phyloP scores from a whole-genome alignment of 2,329 filamentous ascomycete genomes.

The Penicillium sp. region DNA sequence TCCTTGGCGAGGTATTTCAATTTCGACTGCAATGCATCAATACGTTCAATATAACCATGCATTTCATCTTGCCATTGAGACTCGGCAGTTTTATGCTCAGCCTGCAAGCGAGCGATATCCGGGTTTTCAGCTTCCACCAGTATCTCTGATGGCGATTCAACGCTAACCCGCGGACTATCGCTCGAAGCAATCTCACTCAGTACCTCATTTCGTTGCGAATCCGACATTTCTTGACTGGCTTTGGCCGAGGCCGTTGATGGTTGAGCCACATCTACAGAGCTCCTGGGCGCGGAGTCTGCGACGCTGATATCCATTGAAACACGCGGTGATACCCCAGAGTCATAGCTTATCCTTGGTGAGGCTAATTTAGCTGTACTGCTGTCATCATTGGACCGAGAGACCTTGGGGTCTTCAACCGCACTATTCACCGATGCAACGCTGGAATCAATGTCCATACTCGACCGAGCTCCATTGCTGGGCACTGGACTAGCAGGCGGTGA shows the following conservation, averaged over 20 bases:
- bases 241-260: constrained; percentile 2
- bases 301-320: constrained; percentile 27
- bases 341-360: constrained; percentile 29
- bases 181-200: constrained; percentile 9
- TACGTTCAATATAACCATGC: constrained; percentile 78
- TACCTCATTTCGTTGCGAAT: not conserved
- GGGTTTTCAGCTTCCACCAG: constrained; percentile 39
- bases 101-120: constrained; percentile 49
- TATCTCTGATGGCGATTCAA: constrained; percentile 17
- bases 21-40: constrained; percentile 89
- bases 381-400: constrained; percentile 12
- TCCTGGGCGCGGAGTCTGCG: constrained; percentile 14
- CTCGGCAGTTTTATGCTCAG: constrained; percentile 52
- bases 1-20: constrained; percentile 82
- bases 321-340: constrained; percentile 24
- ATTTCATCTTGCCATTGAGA: constrained; percentile 74
- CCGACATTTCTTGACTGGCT: constrained; percentile 8
- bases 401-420: constrained; percentile 24
- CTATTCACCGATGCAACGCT: constrained; percentile 21
- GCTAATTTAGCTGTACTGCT: constrained; percentile 8
- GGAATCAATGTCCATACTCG: constrained; percentile 38
- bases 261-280: constrained; percentile 12
- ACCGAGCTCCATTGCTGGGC: constrained; percentile 46
- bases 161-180: constrained; percentile 17
- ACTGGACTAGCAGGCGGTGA: constrained; percentile 53